These are phyloP conservation scores for Kodamaea neixiangensis DNA, from an alignment of 805 yeast genomes.

Conservation along the genomic window DNA sequence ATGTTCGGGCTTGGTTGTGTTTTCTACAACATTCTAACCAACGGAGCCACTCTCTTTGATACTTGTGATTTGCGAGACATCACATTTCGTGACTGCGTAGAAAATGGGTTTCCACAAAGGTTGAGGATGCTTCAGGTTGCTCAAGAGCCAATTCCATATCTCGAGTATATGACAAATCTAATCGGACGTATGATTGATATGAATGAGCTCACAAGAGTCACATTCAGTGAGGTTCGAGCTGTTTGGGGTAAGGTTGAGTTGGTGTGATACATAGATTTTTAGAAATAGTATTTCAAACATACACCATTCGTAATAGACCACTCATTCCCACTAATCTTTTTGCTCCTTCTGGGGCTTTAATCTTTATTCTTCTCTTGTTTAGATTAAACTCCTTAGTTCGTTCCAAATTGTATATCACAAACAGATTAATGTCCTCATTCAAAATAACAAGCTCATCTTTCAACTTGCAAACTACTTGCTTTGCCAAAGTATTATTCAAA, in stretches of 20 bases:
- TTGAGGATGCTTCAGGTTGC: not conserved
- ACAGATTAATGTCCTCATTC: constrained; percentile 3
- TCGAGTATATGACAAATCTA: not conserved
- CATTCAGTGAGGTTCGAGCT: not conserved
- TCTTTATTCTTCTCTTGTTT: not conserved
- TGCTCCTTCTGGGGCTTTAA: not conserved
- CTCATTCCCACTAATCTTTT: constrained; percentile 7
- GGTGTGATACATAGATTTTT: no score
- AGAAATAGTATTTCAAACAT: not conserved
- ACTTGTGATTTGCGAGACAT: not conserved
- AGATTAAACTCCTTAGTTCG: constrained; percentile 1
- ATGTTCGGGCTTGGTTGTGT: constrained; percentile 9
- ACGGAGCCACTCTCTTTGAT: constrained; percentile 6
- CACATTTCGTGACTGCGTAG: not conserved
- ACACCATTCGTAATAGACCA: constrained; percentile 5
- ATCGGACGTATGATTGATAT: constrained; percentile 2
- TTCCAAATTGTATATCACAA: constrained; percentile 2
- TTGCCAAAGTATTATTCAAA: constrained; percentile 6
- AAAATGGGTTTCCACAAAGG: not conserved
- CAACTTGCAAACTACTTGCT: constrained; percentile 5
- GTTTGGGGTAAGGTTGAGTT: not conserved
- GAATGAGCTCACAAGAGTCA: not conserved
- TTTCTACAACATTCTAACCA: constrained; percentile 7
- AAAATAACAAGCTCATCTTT: constrained; percentile 1
- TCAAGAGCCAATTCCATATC: not conserved